Conservation (phyloP, 768 basidiomycete genomes). For the Phylloporus sp. region DNA sequence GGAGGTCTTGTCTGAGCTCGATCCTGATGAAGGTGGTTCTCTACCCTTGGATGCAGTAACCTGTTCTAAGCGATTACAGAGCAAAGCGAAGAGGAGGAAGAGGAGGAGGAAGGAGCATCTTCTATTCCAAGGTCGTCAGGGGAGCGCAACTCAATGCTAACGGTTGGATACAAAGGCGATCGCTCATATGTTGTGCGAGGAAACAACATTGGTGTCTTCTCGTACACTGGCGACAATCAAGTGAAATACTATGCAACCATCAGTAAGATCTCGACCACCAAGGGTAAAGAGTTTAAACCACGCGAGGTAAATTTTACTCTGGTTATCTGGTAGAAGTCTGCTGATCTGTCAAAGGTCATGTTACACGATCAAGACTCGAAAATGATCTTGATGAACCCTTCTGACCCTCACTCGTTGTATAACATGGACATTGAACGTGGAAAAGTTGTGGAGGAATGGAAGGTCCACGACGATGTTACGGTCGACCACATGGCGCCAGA, state of each 20-base stretch:
- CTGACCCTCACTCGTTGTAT: slow-evolving; percentile 77
- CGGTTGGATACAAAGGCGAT: slow-evolving; percentile 93
- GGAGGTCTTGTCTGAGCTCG: slow-evolving; percentile 65
- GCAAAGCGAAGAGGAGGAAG: slow-evolving; percentile 35
- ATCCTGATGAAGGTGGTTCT: slow-evolving; percentile 54
- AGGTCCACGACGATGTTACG: slow-evolving; percentile 83
- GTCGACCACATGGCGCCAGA: slow-evolving; percentile 91
- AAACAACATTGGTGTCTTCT: slow-evolving; percentile 88
- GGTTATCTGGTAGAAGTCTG: not conserved
- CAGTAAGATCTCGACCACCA: slow-evolving; percentile 71
- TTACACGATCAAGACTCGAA: slow-evolving; percentile 93
- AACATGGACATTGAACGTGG: slow-evolving; percentile 91
- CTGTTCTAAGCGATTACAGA: slow-evolving; percentile 38
- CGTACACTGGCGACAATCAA: slow-evolving; percentile 60
- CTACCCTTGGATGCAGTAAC: not conserved
- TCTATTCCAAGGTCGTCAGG: slow-evolving; percentile 44
- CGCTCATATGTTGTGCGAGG: slow-evolving; percentile 92
- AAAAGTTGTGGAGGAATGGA: slow-evolving; percentile 98
- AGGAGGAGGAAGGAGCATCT: slow-evolving; percentile 35
- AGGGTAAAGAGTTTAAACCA: slow-evolving; percentile 83
- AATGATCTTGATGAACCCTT: slow-evolving; percentile 89
- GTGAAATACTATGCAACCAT: slow-evolving; percentile 89
- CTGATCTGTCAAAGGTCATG: slow-evolving; percentile 66
- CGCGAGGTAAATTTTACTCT: slow-evolving; percentile 57
- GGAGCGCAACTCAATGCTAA: slow-evolving; percentile 82